Evolutionary conservation across 495 filamentous ascomycete species (phyloP).

Genomic region (Penicillium lagena): DNA sequence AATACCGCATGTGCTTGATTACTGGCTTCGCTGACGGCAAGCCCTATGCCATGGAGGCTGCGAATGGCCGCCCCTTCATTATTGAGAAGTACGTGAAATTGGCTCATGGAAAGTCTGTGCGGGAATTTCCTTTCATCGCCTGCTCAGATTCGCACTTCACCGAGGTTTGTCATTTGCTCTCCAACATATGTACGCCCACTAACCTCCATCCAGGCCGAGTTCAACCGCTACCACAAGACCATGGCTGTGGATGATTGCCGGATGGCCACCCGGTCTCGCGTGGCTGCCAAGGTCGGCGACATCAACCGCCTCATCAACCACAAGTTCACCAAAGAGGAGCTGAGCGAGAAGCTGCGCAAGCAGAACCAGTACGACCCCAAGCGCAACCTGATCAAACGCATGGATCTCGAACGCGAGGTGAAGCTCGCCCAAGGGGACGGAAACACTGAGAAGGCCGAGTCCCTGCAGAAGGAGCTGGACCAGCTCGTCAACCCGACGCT

Average conservation of each 20-base stretch:
- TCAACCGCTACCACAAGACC: conserved; percentile 72
- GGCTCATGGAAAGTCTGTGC: conserved; percentile 69
- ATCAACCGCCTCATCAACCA: conserved; percentile 75
- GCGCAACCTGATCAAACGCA: conserved; percentile 55
- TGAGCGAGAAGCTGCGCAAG: conserved; percentile 67
- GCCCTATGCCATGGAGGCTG: conserved; percentile 69
- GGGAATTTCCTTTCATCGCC: conserved; percentile 74
- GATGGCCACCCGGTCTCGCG: conserved; percentile 58
- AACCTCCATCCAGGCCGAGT: conserved; percentile 57
- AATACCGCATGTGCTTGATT: conserved; percentile 81
- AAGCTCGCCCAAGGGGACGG: conserved; percentile 57
- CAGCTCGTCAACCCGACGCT: conserved; percentile 61
- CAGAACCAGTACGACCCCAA: conserved; percentile 57
- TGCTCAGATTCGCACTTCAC: conserved; percentile 73
- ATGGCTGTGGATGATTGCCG: conserved; percentile 64
- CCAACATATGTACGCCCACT: conserved; percentile 1
- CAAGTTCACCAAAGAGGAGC: conserved; percentile 70
- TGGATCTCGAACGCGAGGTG: conserved; percentile 52
- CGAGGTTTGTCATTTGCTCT: conserved; percentile 47
- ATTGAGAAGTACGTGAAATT: conserved; percentile 71
- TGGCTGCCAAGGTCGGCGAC: conserved; percentile 67
- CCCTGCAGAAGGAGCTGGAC: conserved; percentile 61
- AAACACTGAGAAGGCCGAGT: conserved; percentile 52
- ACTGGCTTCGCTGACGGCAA: conserved; percentile 73
- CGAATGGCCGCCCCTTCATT: conserved; percentile 62